Evolutionary conservation across 768 basidiomycete genomes (phyloP).

Genomic region (Chiua virens): DNA sequence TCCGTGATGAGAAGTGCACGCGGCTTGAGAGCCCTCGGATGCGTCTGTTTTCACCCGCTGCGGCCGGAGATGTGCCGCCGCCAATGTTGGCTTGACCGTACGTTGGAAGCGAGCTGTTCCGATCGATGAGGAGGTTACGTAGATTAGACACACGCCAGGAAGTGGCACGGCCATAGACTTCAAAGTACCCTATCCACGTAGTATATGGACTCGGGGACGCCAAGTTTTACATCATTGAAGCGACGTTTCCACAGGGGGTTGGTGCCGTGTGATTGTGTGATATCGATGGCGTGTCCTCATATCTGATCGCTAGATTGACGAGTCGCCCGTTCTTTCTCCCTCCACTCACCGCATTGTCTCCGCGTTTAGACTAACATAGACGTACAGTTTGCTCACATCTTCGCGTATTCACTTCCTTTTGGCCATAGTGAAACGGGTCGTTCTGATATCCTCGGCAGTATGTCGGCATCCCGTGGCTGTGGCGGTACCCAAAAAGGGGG

Average conservation of each 20-base stretch:
- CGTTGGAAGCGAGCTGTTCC: background rate
- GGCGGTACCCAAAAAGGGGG: conserved; percentile 18
- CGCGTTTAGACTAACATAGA: background rate
- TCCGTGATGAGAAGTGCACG: conserved; percentile 1
- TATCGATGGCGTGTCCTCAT: no score
- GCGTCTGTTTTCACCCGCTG: conserved; percentile 4
- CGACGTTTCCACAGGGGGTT: no score
- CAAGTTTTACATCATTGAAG: no score
- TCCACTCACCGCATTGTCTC: conserved; percentile 23
- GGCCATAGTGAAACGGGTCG: background rate
- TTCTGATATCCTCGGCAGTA: background rate
- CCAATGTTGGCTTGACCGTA: no score
- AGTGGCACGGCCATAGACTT: no score
- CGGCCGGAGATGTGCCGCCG: background rate
- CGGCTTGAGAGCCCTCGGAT: background rate
- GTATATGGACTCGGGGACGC: no score
- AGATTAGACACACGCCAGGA: no score
- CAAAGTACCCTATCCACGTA: no score
- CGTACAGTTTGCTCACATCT: background rate
- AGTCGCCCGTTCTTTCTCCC: conserved; percentile 26
- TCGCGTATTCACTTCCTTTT: background rate
- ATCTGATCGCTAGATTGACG: background rate
- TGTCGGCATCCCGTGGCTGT: conserved; percentile 14
- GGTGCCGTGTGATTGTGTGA: no score
- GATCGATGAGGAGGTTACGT: background rate